Evolutionary conservation across 2,329 filamentous ascomycete genomes (phyloP), one percentile per base, ranked within the genome.

Genomic region (Neonectria ditissima): DNA sequence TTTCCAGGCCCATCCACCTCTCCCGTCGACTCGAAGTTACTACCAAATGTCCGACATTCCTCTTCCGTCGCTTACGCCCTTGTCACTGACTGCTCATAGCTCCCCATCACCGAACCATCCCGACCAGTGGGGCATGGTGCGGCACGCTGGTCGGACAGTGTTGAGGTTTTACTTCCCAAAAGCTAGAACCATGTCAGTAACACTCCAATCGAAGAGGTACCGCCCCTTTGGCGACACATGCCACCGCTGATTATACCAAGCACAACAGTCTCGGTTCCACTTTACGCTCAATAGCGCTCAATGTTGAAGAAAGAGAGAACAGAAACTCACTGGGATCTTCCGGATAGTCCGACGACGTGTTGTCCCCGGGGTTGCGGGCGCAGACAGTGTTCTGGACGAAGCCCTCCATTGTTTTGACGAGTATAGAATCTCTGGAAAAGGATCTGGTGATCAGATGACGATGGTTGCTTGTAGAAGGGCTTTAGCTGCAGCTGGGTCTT

Each of bases 331-430:
- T 16, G 11, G 62, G 62, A 18, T 65, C 62, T 3, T 32, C 30
- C 5, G 61, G 55, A 1, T 51, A 52, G 11, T n/a, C 26, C 4
- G 13, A 8, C n/a, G 59, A 18, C 13, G 37, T 8, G 18, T 59
- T 57, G 32, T 63, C 67, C 5, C 59, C 65, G 24, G 70, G 54
- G 39, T 68, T 52, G 4, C 41, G 41, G 47, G 53, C 41, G 9
- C 55, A 26, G 44, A 52, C 56, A 50, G 37, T 30, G 8, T 47
- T 18, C 10, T 52, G 55, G 30, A 43, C 58, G 16, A 32, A 56
- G n/a, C 41, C 22, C 9, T 43, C 50, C 69, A 71, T 71, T 34
- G 34, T 64, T n/a, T 10, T 20, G 28, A 28, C 57, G 24, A 37
- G n/a, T 24, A 18, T 18, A 48, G 32, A 14, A 14, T 22, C 6